Conservation (phyloP, 2,329 filamentous ascomycete genomes). For the Sclerotinia sclerotiorum region DNA sequence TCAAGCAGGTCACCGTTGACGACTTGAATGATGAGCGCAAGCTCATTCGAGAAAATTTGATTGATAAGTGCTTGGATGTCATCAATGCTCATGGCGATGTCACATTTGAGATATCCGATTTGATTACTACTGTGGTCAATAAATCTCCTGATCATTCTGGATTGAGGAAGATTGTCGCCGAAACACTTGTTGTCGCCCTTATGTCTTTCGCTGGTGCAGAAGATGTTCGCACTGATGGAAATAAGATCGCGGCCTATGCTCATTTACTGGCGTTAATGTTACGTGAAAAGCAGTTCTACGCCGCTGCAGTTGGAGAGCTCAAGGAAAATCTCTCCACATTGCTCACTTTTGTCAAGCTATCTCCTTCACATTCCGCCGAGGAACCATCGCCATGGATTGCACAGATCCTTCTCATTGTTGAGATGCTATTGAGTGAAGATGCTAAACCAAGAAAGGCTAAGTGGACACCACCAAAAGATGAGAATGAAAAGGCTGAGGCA, state of each 20-base stretch:
- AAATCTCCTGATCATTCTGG: slow-evolving; percentile 57
- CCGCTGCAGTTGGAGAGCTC: slow-evolving; percentile 69
- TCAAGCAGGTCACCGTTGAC: slow-evolving; percentile 60
- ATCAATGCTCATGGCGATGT: slow-evolving; percentile 84
- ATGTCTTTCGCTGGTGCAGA: slow-evolving; percentile 65
- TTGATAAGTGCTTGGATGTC: slow-evolving; percentile 87
- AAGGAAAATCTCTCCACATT: slow-evolving; percentile 75
- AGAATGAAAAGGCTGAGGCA: slow-evolving; percentile 51
- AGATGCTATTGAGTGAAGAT: slow-evolving; percentile 87
- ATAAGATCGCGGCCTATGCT: slow-evolving; percentile 84
- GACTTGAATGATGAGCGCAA: slow-evolving; percentile 75
- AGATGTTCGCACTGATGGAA: slow-evolving; percentile 49
- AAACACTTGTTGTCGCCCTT: slow-evolving; percentile 79
- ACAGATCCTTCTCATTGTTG: slow-evolving; percentile 84
- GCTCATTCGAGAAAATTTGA: slow-evolving; percentile 71
- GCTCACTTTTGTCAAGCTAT: slow-evolving; percentile 74
- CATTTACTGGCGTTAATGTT: slow-evolving; percentile 87
- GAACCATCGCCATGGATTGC: slow-evolving; percentile 91
- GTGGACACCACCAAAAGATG: slow-evolving; percentile 61
- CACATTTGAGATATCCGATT: slow-evolving; percentile 85
- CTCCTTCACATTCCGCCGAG: slow-evolving; percentile 65
- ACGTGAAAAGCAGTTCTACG: slow-evolving; percentile 79
- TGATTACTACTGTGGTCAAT: slow-evolving; percentile 73
- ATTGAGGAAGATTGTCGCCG: slow-evolving; percentile 70
- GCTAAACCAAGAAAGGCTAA: slow-evolving; percentile 72